Evolutionary conservation across 2,329 filamentous ascomycete species (phyloP), one percentile per base, ranked within the genome.

Genomic region (Phyllosticta citribraziliensis): DNA sequence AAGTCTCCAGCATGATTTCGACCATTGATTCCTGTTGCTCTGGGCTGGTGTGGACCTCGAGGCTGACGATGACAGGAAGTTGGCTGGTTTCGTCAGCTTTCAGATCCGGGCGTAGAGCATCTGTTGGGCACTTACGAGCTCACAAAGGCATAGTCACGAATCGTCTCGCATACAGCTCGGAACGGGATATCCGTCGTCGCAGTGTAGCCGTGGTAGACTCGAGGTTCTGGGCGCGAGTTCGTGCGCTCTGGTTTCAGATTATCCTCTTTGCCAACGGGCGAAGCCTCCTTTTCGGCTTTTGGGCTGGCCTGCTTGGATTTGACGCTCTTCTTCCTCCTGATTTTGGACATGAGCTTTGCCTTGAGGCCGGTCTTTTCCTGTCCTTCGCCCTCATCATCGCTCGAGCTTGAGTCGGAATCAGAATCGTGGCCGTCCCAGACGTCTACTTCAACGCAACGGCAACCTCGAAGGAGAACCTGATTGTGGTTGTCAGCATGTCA

Each of bases 21-120:
- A 96, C 92, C 89, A 97, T 97, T 57, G 88, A 82, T 65, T 91
- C 85, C 73, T 99, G 94, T 73, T 97, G 93, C 58, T 89, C 84
- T 1, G 82, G 77, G 63, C 87, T 84, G 14, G 91, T 88, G 72
- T 97, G 93, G 0, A 97, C 89, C 74, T 99, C 94, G 5, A 97
- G 80, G 71, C 91, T 96, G 65, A 97, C 84, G 62, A 97, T 95
- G 50, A 99, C 78, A 0, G 94, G 94, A 20, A 96, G 78, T 58
- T 88, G 83, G 70, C 60, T 61, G 33, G 6, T 9, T 12, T 19
- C 47, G 27, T 61, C 24, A 58, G 51, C 3, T n/a, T 19, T 30
- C 14, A 20, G n/a, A 19, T 30, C n/a, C 22, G 17, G 11, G 22
- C 8, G 9, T 1, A 33, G n/a, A 8, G 6, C 1, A 14, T 12